phyloP scores from a whole-genome alignment of 225 moss, liverwort and hornwort species.

The Neckera pumila region DNA sequence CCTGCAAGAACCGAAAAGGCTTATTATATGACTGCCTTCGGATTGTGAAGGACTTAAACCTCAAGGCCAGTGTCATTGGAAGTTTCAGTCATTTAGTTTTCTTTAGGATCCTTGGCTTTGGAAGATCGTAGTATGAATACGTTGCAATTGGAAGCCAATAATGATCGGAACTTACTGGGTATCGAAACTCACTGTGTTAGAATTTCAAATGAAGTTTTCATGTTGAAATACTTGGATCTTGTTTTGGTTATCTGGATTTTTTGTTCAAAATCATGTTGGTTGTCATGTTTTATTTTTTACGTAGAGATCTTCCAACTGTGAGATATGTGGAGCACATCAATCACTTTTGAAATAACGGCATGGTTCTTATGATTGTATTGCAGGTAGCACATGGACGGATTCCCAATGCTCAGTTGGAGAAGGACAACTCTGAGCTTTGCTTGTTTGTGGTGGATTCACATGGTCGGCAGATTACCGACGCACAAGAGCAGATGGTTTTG shows the following conservation, averaged over 20 bases:
- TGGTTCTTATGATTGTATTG: background rate
- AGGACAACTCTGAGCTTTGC: slow-evolving; percentile 17
- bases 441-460: slow-evolving; percentile 25
- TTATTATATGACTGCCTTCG: slow-evolving; percentile 57
- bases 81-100: background rate
- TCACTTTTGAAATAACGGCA: background rate
- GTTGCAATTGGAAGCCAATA: background rate
- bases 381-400: slow-evolving; percentile 50
- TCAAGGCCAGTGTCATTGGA: slow-evolving; percentile 21
- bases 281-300: background rate
- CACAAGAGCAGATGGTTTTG: slow-evolving; percentile 29
- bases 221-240: background rate
- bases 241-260: too few relatives aligned
- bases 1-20: slow-evolving; percentile 54
- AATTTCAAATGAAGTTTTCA: too few relatives aligned
- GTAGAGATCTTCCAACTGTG: background rate
- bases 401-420: slow-evolving; percentile 21
- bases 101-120: background rate
- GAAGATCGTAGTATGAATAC: background rate
- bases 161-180: too few relatives aligned
- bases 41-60: slow-evolving; percentile 36
- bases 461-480: slow-evolving; percentile 29
- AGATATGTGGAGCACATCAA: too few relatives aligned
- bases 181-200: too few relatives aligned
- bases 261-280: background rate